phyloP scores from a whole-genome alignment of 495 filamentous ascomycete species.

The Tuber umbilicatum region DNA sequence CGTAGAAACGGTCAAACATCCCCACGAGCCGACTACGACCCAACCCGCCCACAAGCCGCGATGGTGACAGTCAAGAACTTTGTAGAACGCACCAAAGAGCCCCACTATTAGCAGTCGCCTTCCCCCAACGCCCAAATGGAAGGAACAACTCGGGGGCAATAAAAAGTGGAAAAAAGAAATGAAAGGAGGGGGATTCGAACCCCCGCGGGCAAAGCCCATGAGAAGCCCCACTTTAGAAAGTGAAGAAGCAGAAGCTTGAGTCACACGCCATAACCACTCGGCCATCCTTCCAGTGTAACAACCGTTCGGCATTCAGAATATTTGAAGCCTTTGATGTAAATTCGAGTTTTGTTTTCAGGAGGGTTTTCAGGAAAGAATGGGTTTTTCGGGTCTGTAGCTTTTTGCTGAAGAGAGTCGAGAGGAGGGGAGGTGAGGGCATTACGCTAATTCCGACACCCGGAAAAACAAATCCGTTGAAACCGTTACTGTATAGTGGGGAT shows the following conservation, averaged over 20 bases:
- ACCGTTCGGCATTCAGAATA: background rate
- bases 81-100: too few species aligned
- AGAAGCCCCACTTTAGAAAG: slow-evolving; percentile 16
- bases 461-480: background rate
- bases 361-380: background rate
- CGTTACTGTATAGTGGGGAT: background rate
- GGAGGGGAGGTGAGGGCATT: background rate
- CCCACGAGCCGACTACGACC: background rate
- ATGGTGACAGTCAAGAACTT: too few species aligned
- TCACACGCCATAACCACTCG: slow-evolving; percentile 25
- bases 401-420: background rate
- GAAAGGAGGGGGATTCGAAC: slow-evolving; percentile 27
- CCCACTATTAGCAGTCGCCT: too few species aligned
- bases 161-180: slow-evolving; percentile 4
- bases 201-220: slow-evolving; percentile 21
- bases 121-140: background rate
- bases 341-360: background rate
- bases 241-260: slow-evolving; percentile 17
- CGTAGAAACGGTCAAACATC: background rate
- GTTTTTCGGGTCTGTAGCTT: background rate
- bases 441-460: background rate
- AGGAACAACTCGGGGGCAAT: background rate
- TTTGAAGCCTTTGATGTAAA: background rate
- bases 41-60: too few species aligned
- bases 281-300: slow-evolving; percentile 11